Percentiles rank a stretch among this genome's conserved stretches.
These are phyloP conservation scores for Paecilomyces fulvus DNA, from an alignment of 2,329 filamentous ascomycete species.

Conservation along the genomic window DNA sequence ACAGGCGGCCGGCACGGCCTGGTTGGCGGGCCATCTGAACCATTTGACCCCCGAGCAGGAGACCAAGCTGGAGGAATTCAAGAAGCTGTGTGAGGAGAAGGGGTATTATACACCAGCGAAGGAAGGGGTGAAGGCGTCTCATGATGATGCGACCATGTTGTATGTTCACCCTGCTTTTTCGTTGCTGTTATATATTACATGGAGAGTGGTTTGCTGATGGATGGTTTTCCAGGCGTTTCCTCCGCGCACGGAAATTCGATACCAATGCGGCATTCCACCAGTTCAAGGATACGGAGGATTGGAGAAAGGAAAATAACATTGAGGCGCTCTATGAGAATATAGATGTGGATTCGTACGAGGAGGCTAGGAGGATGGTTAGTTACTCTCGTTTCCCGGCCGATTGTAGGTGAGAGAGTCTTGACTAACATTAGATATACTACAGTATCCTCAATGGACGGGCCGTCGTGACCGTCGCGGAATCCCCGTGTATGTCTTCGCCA, in stretches of 20 bases:
- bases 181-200: not conserved
- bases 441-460: constrained; percentile 95
- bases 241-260: constrained; percentile 76
- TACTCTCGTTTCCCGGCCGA: not conserved
- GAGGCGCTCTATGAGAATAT: constrained; percentile 78
- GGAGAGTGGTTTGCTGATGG: constrained; percentile 1
- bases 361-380: constrained; percentile 61
- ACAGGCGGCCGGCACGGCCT: constrained; percentile 27
- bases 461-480: constrained; percentile 84
- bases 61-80: constrained; percentile 62
- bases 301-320: constrained; percentile 71
- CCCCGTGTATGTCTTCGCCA: constrained; percentile 84
- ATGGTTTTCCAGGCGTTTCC: constrained; percentile 57
- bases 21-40: constrained; percentile 61
- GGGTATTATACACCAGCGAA: constrained; percentile 41
- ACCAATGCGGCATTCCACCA: constrained; percentile 70
- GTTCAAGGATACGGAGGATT: constrained; percentile 82
- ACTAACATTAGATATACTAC: too few species aligned
- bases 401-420: too few species aligned
- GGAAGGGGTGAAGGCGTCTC: constrained; percentile 30
- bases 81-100: constrained; percentile 55
- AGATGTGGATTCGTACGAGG: constrained; percentile 74
- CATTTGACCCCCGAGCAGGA: constrained; percentile 65
- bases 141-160: constrained; percentile 42
- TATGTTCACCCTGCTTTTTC: constrained; percentile 21